A percentile compares a stretch with the other conserved stretches of the same genome.
Conservation (phyloP, 306 rosid species). For the Delonix regia region DNA sequence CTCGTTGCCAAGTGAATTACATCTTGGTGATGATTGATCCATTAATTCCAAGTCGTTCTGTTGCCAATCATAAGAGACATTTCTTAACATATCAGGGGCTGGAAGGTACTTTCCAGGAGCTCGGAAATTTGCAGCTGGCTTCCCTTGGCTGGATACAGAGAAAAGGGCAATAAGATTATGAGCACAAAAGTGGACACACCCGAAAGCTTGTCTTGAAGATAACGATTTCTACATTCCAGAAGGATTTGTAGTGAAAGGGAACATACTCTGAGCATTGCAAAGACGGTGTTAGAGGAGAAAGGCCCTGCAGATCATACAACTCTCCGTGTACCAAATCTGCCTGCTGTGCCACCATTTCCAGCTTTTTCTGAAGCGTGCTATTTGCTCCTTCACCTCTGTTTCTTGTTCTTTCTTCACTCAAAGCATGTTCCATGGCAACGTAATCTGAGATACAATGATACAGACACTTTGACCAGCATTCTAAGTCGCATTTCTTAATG, state of each 20-base stretch:
- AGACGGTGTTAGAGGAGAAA: conserved; percentile 50
- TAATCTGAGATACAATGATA: conserved; percentile 38
- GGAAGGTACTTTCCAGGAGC: conserved; percentile 26
- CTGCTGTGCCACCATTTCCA: conserved; percentile 39
- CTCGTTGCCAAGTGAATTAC: conserved; percentile 5
- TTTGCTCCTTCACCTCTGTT: conserved; percentile 24
- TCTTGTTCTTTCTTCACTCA: conserved; percentile 20
- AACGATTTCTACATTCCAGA: background rate
- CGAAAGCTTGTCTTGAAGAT: background rate
- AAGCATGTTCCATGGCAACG: conserved; percentile 28
- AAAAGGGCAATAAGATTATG: background rate
- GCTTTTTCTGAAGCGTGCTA: conserved; percentile 31
- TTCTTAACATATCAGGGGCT: conserved; percentile 5
- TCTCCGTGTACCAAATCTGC: conserved; percentile 32
- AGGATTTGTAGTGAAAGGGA: background rate
- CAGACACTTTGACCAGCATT: background rate
- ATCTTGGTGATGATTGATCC: conserved; percentile 35
- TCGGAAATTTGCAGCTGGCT: conserved; percentile 42
- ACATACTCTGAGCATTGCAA: conserved; percentile 50
- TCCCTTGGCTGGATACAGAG: conserved; percentile 34
- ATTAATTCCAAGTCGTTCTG: conserved; percentile 18
- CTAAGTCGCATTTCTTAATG: background rate
- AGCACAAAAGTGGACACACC: background rate
- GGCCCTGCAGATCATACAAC: conserved; percentile 29
- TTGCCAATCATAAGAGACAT: conserved; percentile 34